Evolutionary conservation across 225 moss, liverwort and hornwort genomes (phyloP), one percentile per base, ranked within the genome.

Genomic region (Marchantia polymorpha): DNA sequence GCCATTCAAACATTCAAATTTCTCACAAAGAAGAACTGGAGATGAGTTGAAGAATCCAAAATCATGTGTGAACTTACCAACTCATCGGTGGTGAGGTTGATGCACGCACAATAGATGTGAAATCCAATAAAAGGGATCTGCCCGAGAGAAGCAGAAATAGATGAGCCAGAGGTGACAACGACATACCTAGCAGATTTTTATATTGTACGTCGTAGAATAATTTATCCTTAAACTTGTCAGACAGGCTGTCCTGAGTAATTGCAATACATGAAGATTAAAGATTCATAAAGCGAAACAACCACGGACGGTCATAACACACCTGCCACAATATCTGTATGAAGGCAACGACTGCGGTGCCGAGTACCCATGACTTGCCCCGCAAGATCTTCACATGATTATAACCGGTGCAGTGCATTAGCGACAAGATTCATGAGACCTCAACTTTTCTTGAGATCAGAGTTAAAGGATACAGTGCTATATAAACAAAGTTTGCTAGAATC

Each of bases 71-170:
- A 56, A 56, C 56, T 56, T 56, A 56, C 56, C 56, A 73, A 12
- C 22, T 73, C 73, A 73, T 73, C 73, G 15, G 73, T 73, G 25
- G 73, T 73, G 0, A 73, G 73, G 27, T 73, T 73, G 26, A 73
- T 11, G 54, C 39, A 46, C 46, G 6, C 73, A 55, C 73, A 52
- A 11, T 73, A 53, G 27, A 73, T 16, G 22, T 73, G 73, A 26
- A 73, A 73, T 4, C 1, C 73, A 13, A 73, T 25, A 31, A 73
- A 73, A 8, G 73, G 73, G 16, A 73, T 25, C 73, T 73, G 73
- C 25, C 23, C 49, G 2, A 8, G 13, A 47, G 46, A 48, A 8
- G 23, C 64, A 64, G 64, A 23, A 1, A 0, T 23, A 64, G 23
- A 4, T 64, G 25, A 27, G 20, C 7, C 5, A 23, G 64, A 64